These are phyloP conservation scores for Coniochaeta prunicola DNA, from an alignment of 2,329 filamentous ascomycete species.

Conservation along the genomic window DNA sequence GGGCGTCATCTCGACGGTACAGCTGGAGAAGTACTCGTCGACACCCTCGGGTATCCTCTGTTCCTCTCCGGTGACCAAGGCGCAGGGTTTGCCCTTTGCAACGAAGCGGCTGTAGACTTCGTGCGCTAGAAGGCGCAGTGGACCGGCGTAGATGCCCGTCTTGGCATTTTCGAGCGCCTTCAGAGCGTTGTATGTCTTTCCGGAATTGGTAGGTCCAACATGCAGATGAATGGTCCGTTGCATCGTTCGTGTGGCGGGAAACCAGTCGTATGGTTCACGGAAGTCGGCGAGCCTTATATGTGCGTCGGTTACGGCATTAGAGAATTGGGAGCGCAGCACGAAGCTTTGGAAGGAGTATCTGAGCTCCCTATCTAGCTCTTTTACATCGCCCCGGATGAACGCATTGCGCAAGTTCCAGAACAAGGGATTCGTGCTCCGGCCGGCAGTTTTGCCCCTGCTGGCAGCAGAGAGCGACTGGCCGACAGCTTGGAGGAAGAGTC, in stretches of 20 bases:
- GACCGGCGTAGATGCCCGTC: conserved; percentile 82
- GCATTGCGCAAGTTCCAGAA: conserved; percentile 53
- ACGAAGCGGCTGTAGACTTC: conserved; percentile 88
- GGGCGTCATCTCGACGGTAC: conserved; percentile 85
- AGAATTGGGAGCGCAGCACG: conserved; percentile 49
- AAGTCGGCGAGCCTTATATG: conserved; percentile 70
- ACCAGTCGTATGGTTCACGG: conserved; percentile 90
- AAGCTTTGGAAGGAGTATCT: conserved; percentile 63
- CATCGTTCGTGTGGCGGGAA: conserved; percentile 70
- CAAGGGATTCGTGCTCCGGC: conserved; percentile 40
- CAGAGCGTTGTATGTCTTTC: conserved; percentile 93
- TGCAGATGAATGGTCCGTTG: conserved; percentile 85
- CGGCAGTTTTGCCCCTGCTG: conserved; percentile 23
- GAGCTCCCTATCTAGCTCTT: conserved; percentile 49
- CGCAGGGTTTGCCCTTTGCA: conserved; percentile 69
- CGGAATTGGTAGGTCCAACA: conserved; percentile 94
- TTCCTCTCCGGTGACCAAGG: conserved; percentile 87
- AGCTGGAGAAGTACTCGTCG: conserved; percentile 62
- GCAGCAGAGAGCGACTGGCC: conserved; percentile 38
- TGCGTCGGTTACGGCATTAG: conserved; percentile 44
- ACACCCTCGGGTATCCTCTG: conserved; percentile 58
- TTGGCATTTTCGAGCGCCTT: conserved; percentile 72
- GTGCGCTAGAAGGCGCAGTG: conserved; percentile 79
- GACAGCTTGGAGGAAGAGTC: conserved; percentile 37
- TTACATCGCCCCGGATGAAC: conserved; percentile 46